phyloP scores from a whole-genome alignment of 768 basidiomycete species.

The Naematelia encephala region DNA sequence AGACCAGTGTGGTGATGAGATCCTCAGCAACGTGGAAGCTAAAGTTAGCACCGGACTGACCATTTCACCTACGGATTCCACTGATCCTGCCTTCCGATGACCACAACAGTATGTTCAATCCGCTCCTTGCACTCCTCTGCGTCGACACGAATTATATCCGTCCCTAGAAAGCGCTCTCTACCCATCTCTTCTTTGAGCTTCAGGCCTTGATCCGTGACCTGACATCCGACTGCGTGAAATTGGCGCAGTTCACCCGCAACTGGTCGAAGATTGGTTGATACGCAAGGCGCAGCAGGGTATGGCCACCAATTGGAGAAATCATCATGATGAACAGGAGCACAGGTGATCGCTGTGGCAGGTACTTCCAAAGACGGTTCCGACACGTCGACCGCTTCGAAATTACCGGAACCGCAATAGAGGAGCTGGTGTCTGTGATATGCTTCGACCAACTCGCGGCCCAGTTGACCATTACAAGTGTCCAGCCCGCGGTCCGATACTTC shows the following conservation, averaged over 20 bases:
- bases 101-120: constrained; percentile 28
- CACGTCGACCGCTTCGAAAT: neutral
- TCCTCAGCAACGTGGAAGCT: constrained; percentile 49
- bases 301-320: constrained; percentile 43
- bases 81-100: constrained; percentile 44
- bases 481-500: constrained; percentile 22
- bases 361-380: neutral
- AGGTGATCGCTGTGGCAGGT: constrained; percentile 25
- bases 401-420: constrained; percentile 14
- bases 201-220: constrained; percentile 25
- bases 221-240: constrained; percentile 20
- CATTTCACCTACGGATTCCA: constrained; percentile 36
- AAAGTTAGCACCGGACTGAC: neutral
- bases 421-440: constrained; percentile 29
- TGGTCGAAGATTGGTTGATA: constrained; percentile 29
- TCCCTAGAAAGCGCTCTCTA: constrained; percentile 38
- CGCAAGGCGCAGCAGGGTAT: constrained; percentile 39
- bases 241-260: constrained; percentile 10
- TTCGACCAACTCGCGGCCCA: constrained; percentile 27
- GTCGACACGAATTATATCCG: constrained; percentile 9
- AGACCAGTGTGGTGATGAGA: constrained; percentile 45
- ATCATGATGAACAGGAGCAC: constrained; percentile 28
- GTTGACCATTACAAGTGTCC: constrained; percentile 37
- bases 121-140: constrained; percentile 18
- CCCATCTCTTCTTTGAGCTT: constrained; percentile 31